Evolutionary conservation across 306 rosid genomes (phyloP).

Genomic region (Heteromeles arbutifolia): DNA sequence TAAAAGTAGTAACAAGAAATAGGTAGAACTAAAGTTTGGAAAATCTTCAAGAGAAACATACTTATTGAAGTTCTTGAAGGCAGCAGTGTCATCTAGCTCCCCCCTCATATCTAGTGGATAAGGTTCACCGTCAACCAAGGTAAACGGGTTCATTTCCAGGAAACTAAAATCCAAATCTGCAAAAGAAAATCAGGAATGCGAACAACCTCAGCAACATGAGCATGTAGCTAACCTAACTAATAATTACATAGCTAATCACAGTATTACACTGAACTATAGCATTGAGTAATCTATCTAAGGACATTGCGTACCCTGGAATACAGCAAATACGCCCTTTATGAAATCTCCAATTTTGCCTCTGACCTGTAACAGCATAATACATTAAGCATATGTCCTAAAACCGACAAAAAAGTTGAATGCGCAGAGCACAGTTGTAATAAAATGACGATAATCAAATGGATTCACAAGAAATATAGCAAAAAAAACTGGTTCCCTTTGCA

Average conservation of each 20-base stretch:
- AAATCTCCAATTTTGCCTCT: conserved; percentile 64
- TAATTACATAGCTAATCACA: neutral
- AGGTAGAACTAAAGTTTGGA: neutral
- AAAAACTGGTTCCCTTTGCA: neutral
- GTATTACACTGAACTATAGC: neutral
- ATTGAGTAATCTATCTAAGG: neutral
- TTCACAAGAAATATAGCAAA: neutral
- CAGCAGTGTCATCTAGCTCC: conserved; percentile 87
- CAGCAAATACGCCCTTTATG: conserved; percentile 60
- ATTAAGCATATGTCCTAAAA: neutral
- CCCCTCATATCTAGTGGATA: conserved; percentile 90
- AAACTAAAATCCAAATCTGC: conserved; percentile 81
- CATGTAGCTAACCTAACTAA: neutral
- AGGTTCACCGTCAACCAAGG: conserved; percentile 69
- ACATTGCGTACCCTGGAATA: conserved; percentile 67
- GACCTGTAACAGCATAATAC: conserved; percentile 26
- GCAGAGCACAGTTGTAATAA: neutral
- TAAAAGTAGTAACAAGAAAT: neutral
- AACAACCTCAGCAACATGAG: neutral
- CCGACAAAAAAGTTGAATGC: neutral
- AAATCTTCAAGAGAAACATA: conserved; percentile 21
- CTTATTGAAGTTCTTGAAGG: conserved; percentile 79
- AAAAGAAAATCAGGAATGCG: conserved; percentile 1
- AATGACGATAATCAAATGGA: neutral
- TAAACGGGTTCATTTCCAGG: conserved; percentile 84